These are phyloP conservation scores for Barnettozyma salicaria DNA, from an alignment of 805 yeast genomes.

Conservation along the genomic window DNA sequence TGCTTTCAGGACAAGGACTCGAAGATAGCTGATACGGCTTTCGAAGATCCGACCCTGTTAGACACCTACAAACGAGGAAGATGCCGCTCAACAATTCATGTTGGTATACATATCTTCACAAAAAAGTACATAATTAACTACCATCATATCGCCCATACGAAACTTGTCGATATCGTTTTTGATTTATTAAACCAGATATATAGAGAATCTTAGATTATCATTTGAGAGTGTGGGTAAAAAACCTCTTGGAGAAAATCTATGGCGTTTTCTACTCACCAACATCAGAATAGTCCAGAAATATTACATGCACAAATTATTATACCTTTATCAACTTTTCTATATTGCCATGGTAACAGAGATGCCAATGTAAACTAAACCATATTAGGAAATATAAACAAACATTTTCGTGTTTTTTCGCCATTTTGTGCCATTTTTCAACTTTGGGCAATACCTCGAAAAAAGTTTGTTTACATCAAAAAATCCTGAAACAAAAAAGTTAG, in stretches of 20 bases:
- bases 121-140: conserved; percentile 21
- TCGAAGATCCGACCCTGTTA: conserved; percentile 4
- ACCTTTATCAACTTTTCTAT: not conserved
- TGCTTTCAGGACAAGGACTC: conserved; percentile 22
- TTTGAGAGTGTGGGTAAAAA: too few relatives aligned
- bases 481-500: conserved; percentile 5
- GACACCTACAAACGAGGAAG: conserved; percentile 13
- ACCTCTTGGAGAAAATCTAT: too few relatives aligned
- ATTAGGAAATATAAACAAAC: conserved; percentile 23
- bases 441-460: conserved; percentile 13
- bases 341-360: conserved; percentile 13
- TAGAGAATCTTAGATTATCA: conserved; percentile 7
- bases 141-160: conserved; percentile 19
- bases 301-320: not conserved
- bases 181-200: conserved; percentile 18
- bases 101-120: conserved; percentile 20
- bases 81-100: conserved; percentile 18
- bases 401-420: not conserved
- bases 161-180: conserved; percentile 20
- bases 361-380: too few relatives aligned
- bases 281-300: not conserved
- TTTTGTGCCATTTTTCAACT: not conserved
- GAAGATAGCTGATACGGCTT: not conserved
- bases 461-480: conserved; percentile 21
- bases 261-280: not conserved